Percentiles rank a stretch among this genome's conserved stretches.
Conservation (phyloP, 2,329 filamentous ascomycete genomes). For the Graphilbum fragrans region DNA sequence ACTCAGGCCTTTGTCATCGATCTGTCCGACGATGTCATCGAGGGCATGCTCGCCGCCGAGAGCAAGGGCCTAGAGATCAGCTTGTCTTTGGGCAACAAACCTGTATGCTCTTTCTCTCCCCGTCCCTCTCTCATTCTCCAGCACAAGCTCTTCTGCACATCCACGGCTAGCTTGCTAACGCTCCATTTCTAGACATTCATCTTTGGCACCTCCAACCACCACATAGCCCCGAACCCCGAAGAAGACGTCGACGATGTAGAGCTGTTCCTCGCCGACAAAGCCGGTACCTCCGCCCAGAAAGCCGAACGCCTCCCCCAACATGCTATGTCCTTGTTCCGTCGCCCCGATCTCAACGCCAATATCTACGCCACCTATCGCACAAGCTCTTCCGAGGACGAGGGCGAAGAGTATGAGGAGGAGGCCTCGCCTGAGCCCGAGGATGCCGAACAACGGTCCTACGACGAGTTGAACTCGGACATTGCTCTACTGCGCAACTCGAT, state of each 20-base stretch:
- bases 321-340: slow-evolving; percentile 38
- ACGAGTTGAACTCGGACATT: slow-evolving; percentile 35
- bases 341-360: slow-evolving; percentile 17
- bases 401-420: slow-evolving; percentile 10
- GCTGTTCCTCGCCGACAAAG: slow-evolving; percentile 37
- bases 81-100: slow-evolving; percentile 43
- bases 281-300: slow-evolving; percentile 31
- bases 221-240: slow-evolving; percentile 27
- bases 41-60: slow-evolving; percentile 49
- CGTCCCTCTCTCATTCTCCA: slow-evolving; percentile 4
- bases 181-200: slow-evolving; percentile 31
- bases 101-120: slow-evolving; percentile 34
- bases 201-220: slow-evolving; percentile 38
- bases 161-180: slow-evolving; percentile 4
- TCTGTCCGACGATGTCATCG: slow-evolving; percentile 45
- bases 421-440: slow-evolving; percentile 9
- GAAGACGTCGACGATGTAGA: slow-evolving; percentile 28
- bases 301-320: slow-evolving; percentile 35
- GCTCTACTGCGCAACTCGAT: slow-evolving; percentile 34
- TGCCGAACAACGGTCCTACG: slow-evolving; percentile 15
- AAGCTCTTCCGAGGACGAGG: slow-evolving; percentile 10
- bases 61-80: slow-evolving; percentile 44
- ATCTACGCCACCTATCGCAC: slow-evolving; percentile 8
- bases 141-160: neutral
- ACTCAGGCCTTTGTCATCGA: slow-evolving; percentile 45